Percentiles rank a stretch among this genome's conserved stretches.
phyloP scores from a whole-genome alignment of 352 stramenopile genomes.

The Pythium phragmitis region DNA sequence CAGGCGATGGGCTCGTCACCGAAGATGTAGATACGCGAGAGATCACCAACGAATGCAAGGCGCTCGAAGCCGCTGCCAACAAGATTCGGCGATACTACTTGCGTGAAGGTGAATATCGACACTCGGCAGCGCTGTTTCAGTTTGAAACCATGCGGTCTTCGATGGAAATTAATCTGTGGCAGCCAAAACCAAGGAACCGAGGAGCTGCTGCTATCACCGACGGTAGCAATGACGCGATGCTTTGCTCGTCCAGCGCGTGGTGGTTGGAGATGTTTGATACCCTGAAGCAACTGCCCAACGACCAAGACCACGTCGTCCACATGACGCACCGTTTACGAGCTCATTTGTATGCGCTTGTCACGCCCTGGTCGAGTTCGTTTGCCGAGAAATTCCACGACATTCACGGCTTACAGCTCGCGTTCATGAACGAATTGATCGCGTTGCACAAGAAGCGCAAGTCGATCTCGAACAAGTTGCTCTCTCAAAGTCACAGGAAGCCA shows the following conservation, averaged over 20 bases:
- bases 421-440: constrained; percentile 50
- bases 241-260: constrained; percentile 46
- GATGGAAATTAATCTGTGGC: constrained; percentile 17
- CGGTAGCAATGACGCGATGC: constrained; percentile 8
- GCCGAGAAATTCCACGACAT: constrained; percentile 42
- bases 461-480: constrained; percentile 38
- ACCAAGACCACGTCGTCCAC: constrained; percentile 2
- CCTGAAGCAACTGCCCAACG: constrained; percentile 26
- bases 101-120: constrained; percentile 10
- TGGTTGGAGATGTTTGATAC: constrained; percentile 45
- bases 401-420: constrained; percentile 43
- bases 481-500: constrained; percentile 38
- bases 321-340: constrained; percentile 48
- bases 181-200: background rate
- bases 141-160: constrained; percentile 7
- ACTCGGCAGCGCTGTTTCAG: constrained; percentile 7
- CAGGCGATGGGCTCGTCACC: constrained; percentile 10
- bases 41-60: constrained; percentile 39
- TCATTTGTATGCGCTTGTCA: constrained; percentile 40
- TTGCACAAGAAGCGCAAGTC: constrained; percentile 35
- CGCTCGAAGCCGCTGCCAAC: constrained; percentile 5
- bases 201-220: background rate
- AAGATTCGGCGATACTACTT: constrained; percentile 25
- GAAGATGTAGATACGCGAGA: constrained; percentile 7
- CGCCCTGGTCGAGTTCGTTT: constrained; percentile 49